A percentile compares a stretch with the other conserved stretches of the same genome.
Conservation (phyloP, 805 yeast species). For the Schwanniomyces polymorphus region DNA sequence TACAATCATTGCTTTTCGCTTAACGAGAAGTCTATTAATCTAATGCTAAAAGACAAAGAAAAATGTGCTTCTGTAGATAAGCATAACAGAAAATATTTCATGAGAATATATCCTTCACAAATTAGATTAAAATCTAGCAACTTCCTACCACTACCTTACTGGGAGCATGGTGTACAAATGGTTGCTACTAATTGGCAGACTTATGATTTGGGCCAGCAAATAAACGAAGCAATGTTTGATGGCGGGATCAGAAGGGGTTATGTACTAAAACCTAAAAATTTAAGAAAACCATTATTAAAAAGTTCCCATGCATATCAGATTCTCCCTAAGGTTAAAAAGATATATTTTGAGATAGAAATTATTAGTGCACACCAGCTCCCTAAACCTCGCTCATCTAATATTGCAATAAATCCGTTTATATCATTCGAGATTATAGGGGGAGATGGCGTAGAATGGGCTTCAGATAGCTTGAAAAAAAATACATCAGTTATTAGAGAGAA, state of each 20-base stretch:
- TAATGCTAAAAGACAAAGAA: constrained; percentile 61
- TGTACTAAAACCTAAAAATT: constrained; percentile 64
- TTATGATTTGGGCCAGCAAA: constrained; percentile 82
- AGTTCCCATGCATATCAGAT: constrained; percentile 9
- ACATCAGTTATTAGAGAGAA: constrained; percentile 51
- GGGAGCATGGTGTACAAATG: constrained; percentile 90
- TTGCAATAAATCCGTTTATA: constrained; percentile 58
- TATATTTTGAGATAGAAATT: constrained; percentile 33
- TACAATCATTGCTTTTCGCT: constrained; percentile 83
- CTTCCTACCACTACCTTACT: constrained; percentile 73
- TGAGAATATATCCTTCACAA: constrained; percentile 87
- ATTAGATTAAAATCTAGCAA: constrained; percentile 76
- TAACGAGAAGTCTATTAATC: constrained; percentile 67
- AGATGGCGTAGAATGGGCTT: constrained; percentile 21
- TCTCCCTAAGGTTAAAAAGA: constrained; percentile 3
- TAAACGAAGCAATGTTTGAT: constrained; percentile 81
- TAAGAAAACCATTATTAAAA: constrained; percentile 37
- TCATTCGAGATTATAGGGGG: constrained; percentile 60
- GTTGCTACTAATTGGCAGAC: constrained; percentile 98
- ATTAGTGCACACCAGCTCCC: constrained; percentile 89
- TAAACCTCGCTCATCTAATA: constrained; percentile 53
- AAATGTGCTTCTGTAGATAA: constrained; percentile 59
- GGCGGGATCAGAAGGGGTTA: constrained; percentile 66
- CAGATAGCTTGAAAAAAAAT: constrained; percentile 12
- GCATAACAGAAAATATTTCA: constrained; percentile 73